Evolutionary conservation across 352 stramenopile genomes (phyloP).

Genomic region (Saprolegnia diclina): DNA sequence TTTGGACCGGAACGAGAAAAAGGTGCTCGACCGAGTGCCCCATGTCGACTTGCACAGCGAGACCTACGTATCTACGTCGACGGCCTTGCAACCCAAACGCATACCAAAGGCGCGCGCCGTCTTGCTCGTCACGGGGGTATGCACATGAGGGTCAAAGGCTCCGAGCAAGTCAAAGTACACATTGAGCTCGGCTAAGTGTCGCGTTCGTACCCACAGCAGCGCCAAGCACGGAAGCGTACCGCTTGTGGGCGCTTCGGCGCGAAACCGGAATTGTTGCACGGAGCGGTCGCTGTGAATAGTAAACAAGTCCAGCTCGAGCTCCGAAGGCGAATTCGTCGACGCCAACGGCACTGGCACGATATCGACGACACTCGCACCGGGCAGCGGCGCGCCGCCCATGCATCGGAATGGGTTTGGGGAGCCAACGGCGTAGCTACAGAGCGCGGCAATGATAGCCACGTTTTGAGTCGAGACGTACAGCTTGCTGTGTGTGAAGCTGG

Average conservation of each 20-base stretch:
- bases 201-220: not conserved
- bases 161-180: conserved; percentile 15
- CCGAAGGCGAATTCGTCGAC: not conserved
- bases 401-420: conserved; percentile 8
- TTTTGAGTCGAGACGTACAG: not conserved
- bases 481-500: conserved; percentile 5
- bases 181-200: conserved; percentile 11
- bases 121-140: not conserved
- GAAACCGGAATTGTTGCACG: conserved; percentile 20
- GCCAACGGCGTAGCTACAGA: conserved; percentile 18
- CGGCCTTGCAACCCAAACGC: not conserved
- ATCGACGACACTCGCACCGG: not conserved
- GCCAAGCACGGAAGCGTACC: not conserved
- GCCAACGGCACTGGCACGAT: not conserved
- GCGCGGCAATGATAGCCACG: not conserved
- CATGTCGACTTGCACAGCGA: conserved; percentile 20
- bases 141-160: conserved; percentile 3
- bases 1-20: conserved; percentile 8
- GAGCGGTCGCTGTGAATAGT: not conserved
- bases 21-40: conserved; percentile 20
- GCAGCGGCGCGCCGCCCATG: not conserved
- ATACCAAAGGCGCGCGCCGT: conserved; percentile 2
- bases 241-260: not conserved
- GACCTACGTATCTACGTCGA: conserved; percentile 9
- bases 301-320: conserved; percentile 22